phyloP scores from a whole-genome alignment of 2,329 filamentous ascomycete species.

The Colletotrichum zoysiae region DNA sequence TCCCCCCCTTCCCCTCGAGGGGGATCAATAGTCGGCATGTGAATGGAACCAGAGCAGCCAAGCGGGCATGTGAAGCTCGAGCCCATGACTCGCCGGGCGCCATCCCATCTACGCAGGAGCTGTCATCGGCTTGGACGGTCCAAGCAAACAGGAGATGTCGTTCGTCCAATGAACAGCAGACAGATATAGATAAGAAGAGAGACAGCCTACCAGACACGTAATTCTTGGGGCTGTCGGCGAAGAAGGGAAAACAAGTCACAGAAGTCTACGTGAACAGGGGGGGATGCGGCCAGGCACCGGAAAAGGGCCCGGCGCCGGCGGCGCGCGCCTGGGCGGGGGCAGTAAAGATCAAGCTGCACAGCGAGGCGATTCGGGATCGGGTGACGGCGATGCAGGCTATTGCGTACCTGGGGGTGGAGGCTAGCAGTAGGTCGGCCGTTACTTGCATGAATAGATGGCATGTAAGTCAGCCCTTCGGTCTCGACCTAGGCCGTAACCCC shows the following conservation, averaged over 20 bases:
- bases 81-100: constrained; percentile 22
- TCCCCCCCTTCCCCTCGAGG: too few relatives aligned
- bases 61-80: constrained; percentile 12
- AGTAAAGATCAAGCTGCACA: not conserved
- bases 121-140: constrained; percentile 12
- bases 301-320: not conserved
- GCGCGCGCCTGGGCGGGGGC: not conserved
- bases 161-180: constrained; percentile 29
- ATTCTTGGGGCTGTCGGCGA: not conserved
- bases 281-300: constrained; percentile 10
- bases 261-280: not conserved
- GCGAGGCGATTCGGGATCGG: not conserved
- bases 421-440: not conserved
- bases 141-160: constrained; percentile 14
- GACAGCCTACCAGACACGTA: constrained; percentile 10
- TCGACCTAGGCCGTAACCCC: constrained; percentile 12
- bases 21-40: not conserved
- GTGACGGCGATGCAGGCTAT: not conserved
- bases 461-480: constrained; percentile 9
- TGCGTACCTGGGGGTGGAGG: not conserved
- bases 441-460: not conserved
- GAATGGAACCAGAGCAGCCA: not conserved
- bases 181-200: not conserved
- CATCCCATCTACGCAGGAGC: constrained; percentile 19
- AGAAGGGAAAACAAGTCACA: not conserved